phyloP scores from a whole-genome alignment of 257 asterid species.

The Catharanthus roseus region DNA sequence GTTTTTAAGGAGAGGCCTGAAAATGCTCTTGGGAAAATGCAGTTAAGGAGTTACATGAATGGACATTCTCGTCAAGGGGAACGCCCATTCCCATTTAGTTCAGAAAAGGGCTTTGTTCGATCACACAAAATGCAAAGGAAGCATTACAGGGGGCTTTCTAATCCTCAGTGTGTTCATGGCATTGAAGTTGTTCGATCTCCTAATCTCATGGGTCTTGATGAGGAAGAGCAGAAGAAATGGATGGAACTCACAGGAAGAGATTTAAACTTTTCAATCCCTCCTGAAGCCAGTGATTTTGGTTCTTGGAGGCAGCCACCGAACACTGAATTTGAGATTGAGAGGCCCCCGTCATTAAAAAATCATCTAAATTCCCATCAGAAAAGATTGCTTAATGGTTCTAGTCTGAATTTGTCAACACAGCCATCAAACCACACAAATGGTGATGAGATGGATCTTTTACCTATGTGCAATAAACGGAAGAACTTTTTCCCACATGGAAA shows the following conservation, averaged over 20 bases:
- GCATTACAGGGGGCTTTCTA: constrained; percentile 43
- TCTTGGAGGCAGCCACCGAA: constrained; percentile 40
- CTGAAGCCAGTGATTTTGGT: constrained; percentile 44
- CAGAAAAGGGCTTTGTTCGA: constrained; percentile 39
- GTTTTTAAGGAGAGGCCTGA: constrained; percentile 51
- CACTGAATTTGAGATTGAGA: constrained; percentile 39
- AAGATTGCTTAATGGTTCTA: constrained; percentile 30
- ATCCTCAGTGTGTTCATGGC: constrained; percentile 49
- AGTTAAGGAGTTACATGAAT: constrained; percentile 46
- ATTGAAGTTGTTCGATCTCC: constrained; percentile 45
- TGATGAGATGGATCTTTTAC: constrained; percentile 32
- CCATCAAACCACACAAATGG: constrained; percentile 26
- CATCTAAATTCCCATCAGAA: constrained; percentile 23
- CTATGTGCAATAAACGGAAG: constrained; percentile 34
- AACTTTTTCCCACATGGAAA: constrained; percentile 22
- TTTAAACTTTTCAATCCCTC: constrained; percentile 36
- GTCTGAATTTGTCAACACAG: constrained; percentile 35
- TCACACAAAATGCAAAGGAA: constrained; percentile 50
- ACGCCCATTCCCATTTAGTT: constrained; percentile 41
- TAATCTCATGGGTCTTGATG: constrained; percentile 32
- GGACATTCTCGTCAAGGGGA: constrained; percentile 52
- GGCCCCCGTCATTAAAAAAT: constrained; percentile 23
- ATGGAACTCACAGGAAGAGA: constrained; percentile 45
- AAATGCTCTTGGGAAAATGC: constrained; percentile 50
- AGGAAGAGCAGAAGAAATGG: constrained; percentile 47